Conservation (phyloP, 352 stramenopile species). For the Pythium volutum region DNA sequence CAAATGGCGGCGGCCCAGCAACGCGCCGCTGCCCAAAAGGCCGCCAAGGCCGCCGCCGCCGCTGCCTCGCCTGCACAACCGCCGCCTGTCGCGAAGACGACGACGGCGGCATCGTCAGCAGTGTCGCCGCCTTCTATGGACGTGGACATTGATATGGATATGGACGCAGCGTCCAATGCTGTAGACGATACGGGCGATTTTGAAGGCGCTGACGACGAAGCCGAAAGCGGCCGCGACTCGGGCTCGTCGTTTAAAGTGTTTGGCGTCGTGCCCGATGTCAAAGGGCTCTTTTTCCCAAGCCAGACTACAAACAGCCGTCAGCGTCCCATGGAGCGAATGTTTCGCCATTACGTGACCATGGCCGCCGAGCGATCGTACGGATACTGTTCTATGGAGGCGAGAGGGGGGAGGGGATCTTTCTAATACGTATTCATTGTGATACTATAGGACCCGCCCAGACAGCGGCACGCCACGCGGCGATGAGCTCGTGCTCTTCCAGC, state of each 20-base stretch:
- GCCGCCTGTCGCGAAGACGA: not conserved
- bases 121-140: too few species aligned
- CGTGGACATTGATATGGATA: constrained; percentile 6
- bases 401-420: too few species aligned
- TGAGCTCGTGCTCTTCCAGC: constrained; percentile 27
- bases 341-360: constrained; percentile 58
- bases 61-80: not conserved
- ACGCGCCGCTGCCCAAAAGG: constrained; percentile 2
- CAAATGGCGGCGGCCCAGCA: constrained; percentile 23
- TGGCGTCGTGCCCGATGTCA: constrained; percentile 36
- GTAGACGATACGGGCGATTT: constrained; percentile 20
- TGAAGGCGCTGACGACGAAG: constrained; percentile 17
- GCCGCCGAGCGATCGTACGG: constrained; percentile 31
- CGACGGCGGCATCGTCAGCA: not conserved
- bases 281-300: constrained; percentile 46
- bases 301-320: constrained; percentile 18
- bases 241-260: constrained; percentile 34
- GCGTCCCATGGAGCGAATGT: constrained; percentile 57
- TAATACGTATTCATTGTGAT: not conserved
- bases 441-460: not conserved
- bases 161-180: constrained; percentile 14
- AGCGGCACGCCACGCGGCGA: constrained; percentile 15
- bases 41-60: not conserved
- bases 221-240: constrained; percentile 13
- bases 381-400: too few species aligned